Evolutionary conservation across 352 stramenopile genomes (phyloP), one percentile per base, ranked within the genome.

Genomic region (Hyphochytrium catenoides): DNA sequence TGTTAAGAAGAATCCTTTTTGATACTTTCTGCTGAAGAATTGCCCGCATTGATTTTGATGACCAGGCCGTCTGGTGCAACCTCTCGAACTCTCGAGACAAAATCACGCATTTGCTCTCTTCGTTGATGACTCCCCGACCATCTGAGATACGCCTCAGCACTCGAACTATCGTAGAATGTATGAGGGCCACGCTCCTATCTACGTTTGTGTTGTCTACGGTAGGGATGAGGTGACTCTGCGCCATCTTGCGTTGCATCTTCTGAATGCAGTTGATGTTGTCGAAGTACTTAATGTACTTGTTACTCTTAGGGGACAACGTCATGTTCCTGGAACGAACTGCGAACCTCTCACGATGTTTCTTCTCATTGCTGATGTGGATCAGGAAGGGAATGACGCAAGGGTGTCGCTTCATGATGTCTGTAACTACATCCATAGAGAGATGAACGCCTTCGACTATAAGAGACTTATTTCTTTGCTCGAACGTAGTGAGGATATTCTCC

Each of bases 271-370:
- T 66, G 42, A 84, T 84, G 41, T 84, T 84, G 48, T 81, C 69
- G 44, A 84, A 84, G 50, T 79, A 72, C 41, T 81, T 75, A 43
- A 84, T 84, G 49, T 84, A 84, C 50, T 84, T 84, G 54, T 84
- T 84, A 36, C 73, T 63, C 44, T 81, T 64, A 8, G 69, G 69
- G 36, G 81, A 64, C 34, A 84, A 74, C 27, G 69, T 84, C 69
- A 84, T 84, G 56, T 84, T 66, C 0, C 67, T 57, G 20, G 69
- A 64, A 9, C 69, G 66, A 14, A 84, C 66, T 16, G 66, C 69
- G 21, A 84, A 84, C 12, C 39, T 57, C 28, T 84, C 66, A 39
- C 69, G 66, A 46, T 84, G 69, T 51, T 81, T 79, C 39, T 71
- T 59, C 44, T 84, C 69, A 29, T 84, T 81, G 21, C 65, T 81